Conservation (phyloP, 495 filamentous ascomycete genomes). For the Neurospora sp. region DNA sequence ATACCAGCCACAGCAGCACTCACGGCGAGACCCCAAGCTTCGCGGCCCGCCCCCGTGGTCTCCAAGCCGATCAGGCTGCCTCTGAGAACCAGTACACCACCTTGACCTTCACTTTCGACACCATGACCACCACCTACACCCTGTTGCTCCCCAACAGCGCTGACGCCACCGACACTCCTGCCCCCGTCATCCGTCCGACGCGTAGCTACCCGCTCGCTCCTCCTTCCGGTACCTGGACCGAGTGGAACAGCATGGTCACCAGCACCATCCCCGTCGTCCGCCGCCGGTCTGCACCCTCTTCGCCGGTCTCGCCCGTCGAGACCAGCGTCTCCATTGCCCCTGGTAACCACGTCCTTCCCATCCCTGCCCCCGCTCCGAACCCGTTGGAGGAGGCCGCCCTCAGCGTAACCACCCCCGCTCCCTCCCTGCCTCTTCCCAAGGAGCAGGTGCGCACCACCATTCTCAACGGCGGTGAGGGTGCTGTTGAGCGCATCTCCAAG, state of each 20-base stretch:
- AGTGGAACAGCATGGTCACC: not conserved
- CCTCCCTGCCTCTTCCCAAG: not conserved
- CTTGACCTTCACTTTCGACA: not conserved
- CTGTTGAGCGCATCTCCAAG: not conserved
- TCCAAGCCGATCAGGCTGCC: not conserved
- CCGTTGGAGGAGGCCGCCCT: not conserved
- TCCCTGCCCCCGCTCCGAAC: not conserved
- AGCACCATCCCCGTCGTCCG: not conserved
- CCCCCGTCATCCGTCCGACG: not conserved
- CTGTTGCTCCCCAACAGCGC: not conserved
- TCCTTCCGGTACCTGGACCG: not conserved
- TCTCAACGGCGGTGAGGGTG: not conserved
- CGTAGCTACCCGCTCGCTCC: not conserved
- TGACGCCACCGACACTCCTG: not conserved
- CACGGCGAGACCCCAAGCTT: not conserved
- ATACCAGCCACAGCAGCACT: not conserved
- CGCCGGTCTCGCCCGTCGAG: not conserved
- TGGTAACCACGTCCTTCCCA: not conserved
- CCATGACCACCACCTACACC: not conserved
- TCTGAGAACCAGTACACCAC: not conserved
- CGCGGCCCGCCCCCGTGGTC: not conserved
- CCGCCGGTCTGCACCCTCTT: not conserved
- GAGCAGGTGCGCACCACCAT: not conserved
- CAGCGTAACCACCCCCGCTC: not conserved
- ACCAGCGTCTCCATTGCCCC: not conserved